A percentile compares a stretch with the other conserved stretches of the same genome.
Evolutionary conservation across 106 monocot genomes (phyloP).

Genomic region (Phalaenopsis aphrodite): DNA sequence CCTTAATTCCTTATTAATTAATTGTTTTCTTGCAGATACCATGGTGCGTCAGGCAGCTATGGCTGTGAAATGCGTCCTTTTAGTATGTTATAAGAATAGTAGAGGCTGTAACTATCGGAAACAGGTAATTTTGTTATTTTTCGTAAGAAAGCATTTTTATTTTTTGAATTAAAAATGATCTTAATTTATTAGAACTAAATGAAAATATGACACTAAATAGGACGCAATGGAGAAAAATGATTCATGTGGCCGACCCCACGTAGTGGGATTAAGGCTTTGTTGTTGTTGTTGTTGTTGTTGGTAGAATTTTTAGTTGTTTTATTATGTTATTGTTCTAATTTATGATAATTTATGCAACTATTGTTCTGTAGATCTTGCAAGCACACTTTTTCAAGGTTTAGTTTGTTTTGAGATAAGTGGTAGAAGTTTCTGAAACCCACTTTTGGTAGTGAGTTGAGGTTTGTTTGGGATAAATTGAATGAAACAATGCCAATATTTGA

Average conservation of each 20-base stretch:
- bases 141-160: background rate
- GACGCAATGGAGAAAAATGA: too few relatives aligned
- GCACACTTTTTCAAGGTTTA: background rate
- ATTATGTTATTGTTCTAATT: background rate
- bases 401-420: too few relatives aligned
- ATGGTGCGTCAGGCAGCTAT: conserved; percentile 51
- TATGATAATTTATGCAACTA: background rate
- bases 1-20: background rate
- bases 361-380: background rate
- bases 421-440: too few relatives aligned
- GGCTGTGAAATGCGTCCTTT: conserved; percentile 33
- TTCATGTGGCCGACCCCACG: too few relatives aligned
- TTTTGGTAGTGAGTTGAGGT: too few relatives aligned
- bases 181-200: too few relatives aligned
- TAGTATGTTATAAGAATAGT: conserved; percentile 46
- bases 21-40: conserved; percentile 26
- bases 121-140: conserved; percentile 10
- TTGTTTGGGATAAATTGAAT: too few relatives aligned
- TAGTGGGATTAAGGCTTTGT: too few relatives aligned
- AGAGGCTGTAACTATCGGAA: conserved; percentile 32
- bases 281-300: too few relatives aligned
- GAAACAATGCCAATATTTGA: too few relatives aligned
- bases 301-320: background rate
- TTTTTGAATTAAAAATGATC: too few relatives aligned
- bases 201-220: too few relatives aligned